phyloP scores from a whole-genome alignment of 148 eudicot genomes.

The Rhododendron ovatum region DNA sequence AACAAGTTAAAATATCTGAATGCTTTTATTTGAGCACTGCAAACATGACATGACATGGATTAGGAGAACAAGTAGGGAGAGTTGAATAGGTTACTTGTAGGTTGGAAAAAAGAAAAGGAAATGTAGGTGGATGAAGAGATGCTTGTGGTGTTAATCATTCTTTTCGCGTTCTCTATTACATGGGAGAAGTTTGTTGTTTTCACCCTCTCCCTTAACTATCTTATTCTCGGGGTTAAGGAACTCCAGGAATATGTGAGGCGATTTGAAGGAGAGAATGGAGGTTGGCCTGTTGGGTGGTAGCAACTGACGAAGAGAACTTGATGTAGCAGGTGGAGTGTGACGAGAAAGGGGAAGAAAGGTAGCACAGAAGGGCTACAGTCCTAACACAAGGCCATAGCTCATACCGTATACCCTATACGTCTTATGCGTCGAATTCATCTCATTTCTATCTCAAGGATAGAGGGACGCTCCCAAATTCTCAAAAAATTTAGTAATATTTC shows the following conservation, averaged over 20 bases:
- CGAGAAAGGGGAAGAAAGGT: not conserved
- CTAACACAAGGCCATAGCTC: not conserved
- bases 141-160: not conserved
- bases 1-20: not conserved
- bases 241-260: not conserved
- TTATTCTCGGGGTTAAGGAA: not conserved
- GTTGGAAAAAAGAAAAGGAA: not conserved
- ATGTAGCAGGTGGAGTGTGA: not conserved
- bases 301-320: not conserved
- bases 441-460: not conserved
- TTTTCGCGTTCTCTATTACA: not conserved
- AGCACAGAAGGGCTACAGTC: not conserved
- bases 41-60: not conserved
- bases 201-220: not conserved
- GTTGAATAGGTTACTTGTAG: not conserved
- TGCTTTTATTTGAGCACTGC: not conserved
- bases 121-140: not conserved
- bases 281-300: not conserved
- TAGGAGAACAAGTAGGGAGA: not conserved
- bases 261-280: not conserved
- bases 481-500: not conserved
- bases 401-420: too few relatives aligned
- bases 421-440: not conserved
- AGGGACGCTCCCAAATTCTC: not conserved
- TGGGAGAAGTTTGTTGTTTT: not conserved